Evolutionary conservation across 1,139 yeast species (phyloP).

Genomic region (Geotrichum siamense): DNA sequence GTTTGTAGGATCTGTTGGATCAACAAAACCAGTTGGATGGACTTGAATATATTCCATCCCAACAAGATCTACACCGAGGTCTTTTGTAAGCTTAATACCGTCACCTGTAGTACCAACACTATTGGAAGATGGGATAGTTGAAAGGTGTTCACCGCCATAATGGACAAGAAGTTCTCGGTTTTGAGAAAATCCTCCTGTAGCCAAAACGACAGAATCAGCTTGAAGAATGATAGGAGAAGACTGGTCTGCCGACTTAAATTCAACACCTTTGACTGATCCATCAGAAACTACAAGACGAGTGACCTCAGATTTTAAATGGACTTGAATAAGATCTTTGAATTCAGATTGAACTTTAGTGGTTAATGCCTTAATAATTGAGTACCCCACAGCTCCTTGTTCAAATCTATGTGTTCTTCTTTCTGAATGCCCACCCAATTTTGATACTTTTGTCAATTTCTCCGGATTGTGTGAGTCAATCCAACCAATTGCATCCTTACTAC

Average conservation of each 20-base stretch:
- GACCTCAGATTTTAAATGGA: conserved; percentile 25
- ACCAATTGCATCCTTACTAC: conserved; percentile 48
- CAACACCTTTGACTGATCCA: conserved; percentile 43
- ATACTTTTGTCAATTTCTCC: conserved; percentile 56
- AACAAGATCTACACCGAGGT: conserved; percentile 52
- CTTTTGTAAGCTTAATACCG: conserved; percentile 56
- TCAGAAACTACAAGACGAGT: conserved; percentile 18
- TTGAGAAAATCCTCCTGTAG: conserved; percentile 75
- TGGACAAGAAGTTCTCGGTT: conserved; percentile 45
- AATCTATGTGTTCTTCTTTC: conserved; percentile 63
- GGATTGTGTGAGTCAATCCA: conserved; percentile 64
- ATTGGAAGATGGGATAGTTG: conserved; percentile 62
- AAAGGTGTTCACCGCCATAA: conserved; percentile 52
- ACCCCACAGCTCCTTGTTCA: conserved; percentile 52
- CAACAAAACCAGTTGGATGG: conserved; percentile 76
- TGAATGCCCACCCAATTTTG: conserved; percentile 69
- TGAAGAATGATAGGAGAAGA: conserved; percentile 25
- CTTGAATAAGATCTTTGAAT: conserved; percentile 3
- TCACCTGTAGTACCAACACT: conserved; percentile 74
- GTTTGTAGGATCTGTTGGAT: conserved; percentile 47
- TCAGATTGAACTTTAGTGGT: conserved; percentile 40
- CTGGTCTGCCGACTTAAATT: conserved; percentile 39
- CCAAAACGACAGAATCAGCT: conserved; percentile 56
- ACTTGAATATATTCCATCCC: conserved; percentile 76
- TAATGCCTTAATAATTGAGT: conserved; percentile 63